Percentiles rank a stretch among this genome's conserved stretches.
Evolutionary conservation across 352 stramenopile genomes (phyloP).

Genomic region (Peronospora destructor): DNA sequence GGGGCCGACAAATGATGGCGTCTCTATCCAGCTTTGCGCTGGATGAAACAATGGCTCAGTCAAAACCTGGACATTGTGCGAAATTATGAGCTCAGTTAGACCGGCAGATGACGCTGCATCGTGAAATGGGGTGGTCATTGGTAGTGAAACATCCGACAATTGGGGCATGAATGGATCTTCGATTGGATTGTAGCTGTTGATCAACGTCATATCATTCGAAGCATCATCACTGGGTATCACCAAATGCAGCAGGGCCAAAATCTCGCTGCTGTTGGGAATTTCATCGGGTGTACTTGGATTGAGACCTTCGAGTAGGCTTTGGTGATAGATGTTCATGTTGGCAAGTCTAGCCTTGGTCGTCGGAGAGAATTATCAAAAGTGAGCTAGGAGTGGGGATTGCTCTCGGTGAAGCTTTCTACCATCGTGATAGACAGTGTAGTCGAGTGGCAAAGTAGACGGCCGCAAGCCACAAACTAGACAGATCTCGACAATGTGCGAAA

Average conservation of each 20-base stretch:
- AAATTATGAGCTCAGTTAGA: conserved; percentile 4
- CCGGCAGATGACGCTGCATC: not conserved
- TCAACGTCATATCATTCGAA: conserved; percentile 2
- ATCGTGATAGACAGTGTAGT: conserved; percentile 1
- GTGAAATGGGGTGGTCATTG: not conserved
- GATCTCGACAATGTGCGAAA: conserved; percentile 12
- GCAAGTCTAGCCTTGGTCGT: conserved; percentile 9
- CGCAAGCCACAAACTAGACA: conserved; percentile 10
- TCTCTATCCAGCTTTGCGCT: conserved; percentile 1
- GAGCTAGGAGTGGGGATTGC: conserved; percentile 7
- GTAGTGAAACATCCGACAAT: not conserved
- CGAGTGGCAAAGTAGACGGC: not conserved
- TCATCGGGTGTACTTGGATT: not conserved
- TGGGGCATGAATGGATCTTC: conserved; percentile 2
- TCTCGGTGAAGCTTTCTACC: conserved; percentile 1
- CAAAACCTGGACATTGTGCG: not conserved
- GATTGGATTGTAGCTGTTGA: conserved; percentile 3
- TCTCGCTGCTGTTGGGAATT: conserved; percentile 8
- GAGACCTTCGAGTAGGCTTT: conserved; percentile 1
- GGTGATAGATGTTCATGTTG: conserved; percentile 18
- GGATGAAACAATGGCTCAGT: not conserved
- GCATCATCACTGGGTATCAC: conserved; percentile 16
- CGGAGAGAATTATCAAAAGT: conserved; percentile 26
- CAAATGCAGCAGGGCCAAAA: conserved; percentile 20
- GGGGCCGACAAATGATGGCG: not conserved